Evolutionary conservation across 805 yeast species (phyloP), one percentile per base, ranked within the genome.

Genomic region (Wickerhamomyces canadensis): DNA sequence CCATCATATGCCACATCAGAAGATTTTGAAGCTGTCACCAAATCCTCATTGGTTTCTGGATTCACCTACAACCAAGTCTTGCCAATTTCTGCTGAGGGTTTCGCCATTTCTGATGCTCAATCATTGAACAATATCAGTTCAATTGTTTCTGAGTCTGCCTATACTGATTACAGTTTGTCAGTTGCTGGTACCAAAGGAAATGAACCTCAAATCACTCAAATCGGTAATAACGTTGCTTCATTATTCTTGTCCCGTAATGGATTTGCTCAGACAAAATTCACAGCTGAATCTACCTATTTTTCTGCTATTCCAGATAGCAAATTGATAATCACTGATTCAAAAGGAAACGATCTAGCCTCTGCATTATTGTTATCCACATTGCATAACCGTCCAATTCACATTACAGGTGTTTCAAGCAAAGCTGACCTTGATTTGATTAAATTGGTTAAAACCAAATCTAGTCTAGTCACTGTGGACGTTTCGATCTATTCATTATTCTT

Each of bases 321-420:
- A 67, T 91, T 93, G 42, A 82, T 91, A 43, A 73, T 89, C 46
- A 87, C 96, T 29, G 97, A 91, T 63, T 96, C 98, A 34, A 80
- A 77, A 59, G 80, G 91, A 19, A 84, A 96, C 27, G 91, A 87
- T 54, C 70, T 91, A 55, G 98, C 98, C n/a, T 84, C 96, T 4
- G 82, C 89, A 31, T 68, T 91, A 58, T 73, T 91, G 54, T 70
- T 91, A 64, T 95, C 97, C 31, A 84, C 96, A 19, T 73, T 91
- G 57, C 88, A 85, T 70, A 74, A 68, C 64, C 76, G 95, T 55
- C 69, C 87, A 28, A 82, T 91, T 47, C 98, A 91, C 62, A 80
- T 91, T 51, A 85, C 95, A 38, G 88, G 84, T 48, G 93, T 91
- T 35, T 77, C 84, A 29, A 72, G 82, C 42, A 78, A 73, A 57